A percentile compares a stretch with the other conserved stretches of the same genome.
These are phyloP conservation scores for Halenospora varia DNA, from an alignment of 495 filamentous ascomycete species.

Conservation along the genomic window DNA sequence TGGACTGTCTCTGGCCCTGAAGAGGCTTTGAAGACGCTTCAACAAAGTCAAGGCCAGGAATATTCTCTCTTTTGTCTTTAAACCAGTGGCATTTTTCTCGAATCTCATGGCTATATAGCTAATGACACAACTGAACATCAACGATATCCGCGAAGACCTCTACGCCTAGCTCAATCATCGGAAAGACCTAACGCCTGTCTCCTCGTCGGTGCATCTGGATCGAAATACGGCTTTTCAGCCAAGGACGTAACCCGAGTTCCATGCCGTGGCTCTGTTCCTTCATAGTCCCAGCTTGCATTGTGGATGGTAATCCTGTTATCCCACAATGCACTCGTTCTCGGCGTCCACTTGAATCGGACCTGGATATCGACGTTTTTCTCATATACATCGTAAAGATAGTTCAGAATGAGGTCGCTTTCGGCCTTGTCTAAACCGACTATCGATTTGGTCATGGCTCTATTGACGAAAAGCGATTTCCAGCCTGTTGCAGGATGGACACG, in stretches of 20 bases:
- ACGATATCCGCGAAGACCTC: background rate
- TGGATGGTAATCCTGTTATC: conserved; percentile 73
- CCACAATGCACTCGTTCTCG: conserved; percentile 70
- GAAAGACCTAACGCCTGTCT: conserved; percentile 39
- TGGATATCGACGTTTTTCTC: conserved; percentile 77
- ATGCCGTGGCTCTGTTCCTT: conserved; percentile 45
- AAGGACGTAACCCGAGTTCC: conserved; percentile 61
- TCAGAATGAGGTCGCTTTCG: conserved; percentile 58
- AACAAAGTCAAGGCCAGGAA: no score
- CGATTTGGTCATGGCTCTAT: conserved; percentile 54
- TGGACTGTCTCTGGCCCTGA: no score
- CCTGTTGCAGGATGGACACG: conserved; percentile 74
- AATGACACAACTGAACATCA: background rate
- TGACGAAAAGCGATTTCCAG: conserved; percentile 70
- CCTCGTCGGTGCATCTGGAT: conserved; percentile 52
- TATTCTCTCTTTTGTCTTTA: no score
- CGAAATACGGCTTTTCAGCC: conserved; percentile 69
- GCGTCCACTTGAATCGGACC: conserved; percentile 61
- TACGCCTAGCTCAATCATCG: conserved; percentile 11
- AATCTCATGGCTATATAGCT: no score
- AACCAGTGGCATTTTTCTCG: no score
- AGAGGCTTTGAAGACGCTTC: no score
- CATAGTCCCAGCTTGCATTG: conserved; percentile 60
- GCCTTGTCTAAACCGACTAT: conserved; percentile 66
- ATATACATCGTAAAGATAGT: conserved; percentile 60